Conservation (phyloP, 345 rosid species). For the Citrus australasica region DNA sequence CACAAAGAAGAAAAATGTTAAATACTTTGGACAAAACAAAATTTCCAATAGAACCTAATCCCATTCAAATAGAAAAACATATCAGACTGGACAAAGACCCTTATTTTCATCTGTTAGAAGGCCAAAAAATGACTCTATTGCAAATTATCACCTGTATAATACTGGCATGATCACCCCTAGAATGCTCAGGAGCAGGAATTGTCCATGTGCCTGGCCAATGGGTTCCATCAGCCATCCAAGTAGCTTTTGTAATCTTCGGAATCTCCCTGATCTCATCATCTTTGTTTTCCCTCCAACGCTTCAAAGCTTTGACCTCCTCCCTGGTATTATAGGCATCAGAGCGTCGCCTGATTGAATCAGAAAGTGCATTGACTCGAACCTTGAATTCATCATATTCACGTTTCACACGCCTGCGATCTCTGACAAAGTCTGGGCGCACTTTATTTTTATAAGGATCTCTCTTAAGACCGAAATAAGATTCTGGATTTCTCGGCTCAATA, state of each 20-base stretch:
- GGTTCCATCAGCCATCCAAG: constrained; percentile 86
- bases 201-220: constrained; percentile 90
- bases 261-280: constrained; percentile 46
- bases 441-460: constrained; percentile 77
- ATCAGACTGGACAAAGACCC: background rate
- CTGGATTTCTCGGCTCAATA: constrained; percentile 80
- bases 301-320: constrained; percentile 67
- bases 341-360: constrained; percentile 64
- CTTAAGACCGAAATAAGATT: constrained; percentile 67
- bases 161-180: constrained; percentile 78
- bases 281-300: constrained; percentile 46
- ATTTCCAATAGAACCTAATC: background rate
- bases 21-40: background rate
- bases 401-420: constrained; percentile 66
- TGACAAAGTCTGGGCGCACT: constrained; percentile 66
- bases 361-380: constrained; percentile 64
- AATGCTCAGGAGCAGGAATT: constrained; percentile 51
- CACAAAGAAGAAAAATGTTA: background rate
- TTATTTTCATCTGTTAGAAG: background rate
- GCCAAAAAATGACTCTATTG: background rate
- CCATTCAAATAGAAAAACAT: background rate
- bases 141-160: constrained; percentile 53
- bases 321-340: constrained; percentile 75
- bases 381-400: constrained; percentile 81
- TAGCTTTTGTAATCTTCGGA: constrained; percentile 67